phyloP scores from a whole-genome alignment of 768 basidiomycete genomes.

The Mycena epipterygia region DNA sequence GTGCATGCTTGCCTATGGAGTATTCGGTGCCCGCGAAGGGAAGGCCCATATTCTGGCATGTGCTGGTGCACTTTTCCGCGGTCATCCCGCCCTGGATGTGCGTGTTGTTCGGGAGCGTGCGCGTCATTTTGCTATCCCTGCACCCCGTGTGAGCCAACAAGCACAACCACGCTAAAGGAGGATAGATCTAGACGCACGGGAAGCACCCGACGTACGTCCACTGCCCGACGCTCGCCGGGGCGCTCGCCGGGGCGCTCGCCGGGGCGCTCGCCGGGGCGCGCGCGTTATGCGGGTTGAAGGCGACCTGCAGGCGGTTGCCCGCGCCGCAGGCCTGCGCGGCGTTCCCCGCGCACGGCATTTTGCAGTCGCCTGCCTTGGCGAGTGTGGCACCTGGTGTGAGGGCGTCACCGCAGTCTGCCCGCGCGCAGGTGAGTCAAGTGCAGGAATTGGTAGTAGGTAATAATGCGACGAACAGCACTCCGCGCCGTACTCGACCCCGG shows the following conservation, averaged over 20 bases:
- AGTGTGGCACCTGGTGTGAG: background rate
- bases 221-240: background rate
- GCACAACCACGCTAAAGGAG: no score
- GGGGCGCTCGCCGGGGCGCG: no score
- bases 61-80: constrained; percentile 2
- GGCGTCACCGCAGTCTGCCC: background rate
- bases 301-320: background rate
- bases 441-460: no score
- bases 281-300: background rate
- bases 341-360: background rate
- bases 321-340: constrained; percentile 3
- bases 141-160: background rate
- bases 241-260: no score
- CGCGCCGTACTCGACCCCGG: background rate
- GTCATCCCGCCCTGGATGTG: constrained; percentile 2
- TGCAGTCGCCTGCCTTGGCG: background rate
- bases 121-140: background rate
- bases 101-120: background rate
- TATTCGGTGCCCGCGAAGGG: constrained; percentile 2
- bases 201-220: no score
- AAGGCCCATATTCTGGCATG: background rate
- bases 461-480: constrained; percentile 5
- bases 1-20: constrained; percentile 1
- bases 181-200: no score
- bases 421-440: background rate